Evolutionary conservation across 805 yeast genomes (phyloP), one percentile per base, ranked within the genome.

Genomic region (Yamadazyma olivae): DNA sequence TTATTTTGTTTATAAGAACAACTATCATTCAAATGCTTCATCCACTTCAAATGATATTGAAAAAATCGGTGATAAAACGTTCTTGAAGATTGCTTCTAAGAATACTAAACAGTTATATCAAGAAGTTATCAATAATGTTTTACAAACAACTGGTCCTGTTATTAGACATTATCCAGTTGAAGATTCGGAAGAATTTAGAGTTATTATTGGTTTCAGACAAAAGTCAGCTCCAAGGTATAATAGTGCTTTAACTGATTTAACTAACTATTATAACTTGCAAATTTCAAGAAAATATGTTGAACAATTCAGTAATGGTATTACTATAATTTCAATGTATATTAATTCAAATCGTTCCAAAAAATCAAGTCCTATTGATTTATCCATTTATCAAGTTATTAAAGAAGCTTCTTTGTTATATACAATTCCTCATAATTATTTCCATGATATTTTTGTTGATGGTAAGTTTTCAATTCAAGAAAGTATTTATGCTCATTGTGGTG

Each of bases 331-430:
- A 25, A 75, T 89, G 71, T 93, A 93, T 62, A 74, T 91, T 53
- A 77, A 77, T 31, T 83, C 86, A 39, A 80, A 74, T 45, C 30
- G 30, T 22, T 31, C 27, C n/a, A 30, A 31, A 17, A 61, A 51
- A 55, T 53, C 48, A 19, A 47, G 69, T 17, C 78, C 81, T 3
- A 71, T 79, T 39, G 91, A 88, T 51, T 71, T 83, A 51, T 81
- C 95, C 17, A 81, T 90, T 45, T 81, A 81, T 57, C 98, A 91
- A 69, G 83, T 91, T 43, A 82, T 86, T 54, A 89, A 87, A 67
- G 99, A 91, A 64, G 95, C 96, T 23, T 88, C 97, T 4, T 73
- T 93, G 51, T 71, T 91, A 48, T 93, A 85, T 64, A 85, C 96
- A 50, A 77, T 91, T 48, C 99, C 99, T 33, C 81, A 84, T 60